Percentiles rank a stretch among this genome's conserved stretches.
Evolutionary conservation across 2,329 filamentous ascomycete genomes (phyloP).

Genomic region (Fusarium sp.): DNA sequence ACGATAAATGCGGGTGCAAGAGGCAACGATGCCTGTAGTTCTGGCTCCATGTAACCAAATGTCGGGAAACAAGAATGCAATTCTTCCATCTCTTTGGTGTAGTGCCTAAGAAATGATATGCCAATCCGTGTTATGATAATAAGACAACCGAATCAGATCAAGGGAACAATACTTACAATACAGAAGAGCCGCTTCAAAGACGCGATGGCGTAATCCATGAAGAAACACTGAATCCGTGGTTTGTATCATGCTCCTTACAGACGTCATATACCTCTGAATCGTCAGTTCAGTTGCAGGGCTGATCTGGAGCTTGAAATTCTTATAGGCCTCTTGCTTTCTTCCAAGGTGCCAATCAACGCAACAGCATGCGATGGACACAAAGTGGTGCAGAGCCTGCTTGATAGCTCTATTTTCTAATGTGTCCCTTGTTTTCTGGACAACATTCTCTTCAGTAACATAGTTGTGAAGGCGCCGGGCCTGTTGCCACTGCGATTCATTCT

Average conservation of each 20-base stretch:
- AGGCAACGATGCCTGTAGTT: neutral
- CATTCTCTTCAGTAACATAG: neutral
- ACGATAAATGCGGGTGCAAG: neutral
- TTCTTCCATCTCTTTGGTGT: neutral
- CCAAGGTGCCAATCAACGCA: neutral
- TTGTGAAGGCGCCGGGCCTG: accelerated
- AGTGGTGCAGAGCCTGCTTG: neutral
- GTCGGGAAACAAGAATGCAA: neutral
- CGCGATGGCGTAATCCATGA: neutral
- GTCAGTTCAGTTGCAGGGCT: neutral
- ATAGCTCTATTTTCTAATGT: neutral
- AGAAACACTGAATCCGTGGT: neutral
- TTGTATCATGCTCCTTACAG: accelerated
- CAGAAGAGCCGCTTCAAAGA: neutral
- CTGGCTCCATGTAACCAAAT: neutral
- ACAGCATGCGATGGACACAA: neutral
- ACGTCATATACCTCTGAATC: neutral
- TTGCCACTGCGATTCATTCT: neutral
- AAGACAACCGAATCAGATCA: accelerated
- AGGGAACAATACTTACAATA: neutral
- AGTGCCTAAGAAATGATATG: neutral
- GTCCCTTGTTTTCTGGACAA: neutral
- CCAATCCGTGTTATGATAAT: neutral
- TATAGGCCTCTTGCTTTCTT: neutral
- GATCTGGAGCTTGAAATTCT: neutral